Evolutionary conservation across 176 grass and related monocot genomes (phyloP), one percentile per base, ranked within the genome.

Genomic region (Oryza meyeriana): DNA sequence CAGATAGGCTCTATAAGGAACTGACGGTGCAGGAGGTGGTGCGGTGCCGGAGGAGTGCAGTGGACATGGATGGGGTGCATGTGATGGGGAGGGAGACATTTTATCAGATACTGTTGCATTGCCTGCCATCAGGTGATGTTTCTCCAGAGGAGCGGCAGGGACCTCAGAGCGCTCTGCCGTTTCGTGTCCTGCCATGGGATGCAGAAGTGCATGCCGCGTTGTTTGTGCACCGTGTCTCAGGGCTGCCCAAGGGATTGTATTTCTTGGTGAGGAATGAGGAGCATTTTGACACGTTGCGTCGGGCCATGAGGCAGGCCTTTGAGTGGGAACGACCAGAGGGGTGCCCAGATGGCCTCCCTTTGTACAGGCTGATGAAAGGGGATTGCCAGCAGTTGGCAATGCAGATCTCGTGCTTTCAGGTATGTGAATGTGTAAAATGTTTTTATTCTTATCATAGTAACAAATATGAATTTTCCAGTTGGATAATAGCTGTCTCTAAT

Each of bases 341-440:
- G 14, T 98, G 95, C 81, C 95, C 92, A 50, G 80, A 84, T 76
- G 84, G 74, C 8, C 88, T 98, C 36, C 95, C 95, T 0, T 70
- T 98, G 14, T 98, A 98, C 67, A 87, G 86, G 36, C 88, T 98
- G 42, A 70, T 85, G 7, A 83, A 85, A 91, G 95, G 90, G 35
- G 90, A 98, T 42, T 98, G 84, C 33, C 84, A 90, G 52, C 79
- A 70, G 76, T 69, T 98, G 72, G 77, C 95, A 40, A 94, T 94
- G 86, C 89, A 98, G 64, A 77, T 98, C 14, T 98, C 95, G 0
- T 94, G 95, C 76, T 82, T 90, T 74, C 92, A 98, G 92, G 95
- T 94, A 87, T 72, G 14, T 72, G 41, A 44, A 72, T 50, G 16
- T 68, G 28, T 10, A 9, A 47, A 62, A 25, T 75, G 17, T 8